Percentiles rank a stretch among this genome's conserved stretches.
phyloP scores from a whole-genome alignment of 2,329 filamentous ascomycete species.

The Phialophora tarda region DNA sequence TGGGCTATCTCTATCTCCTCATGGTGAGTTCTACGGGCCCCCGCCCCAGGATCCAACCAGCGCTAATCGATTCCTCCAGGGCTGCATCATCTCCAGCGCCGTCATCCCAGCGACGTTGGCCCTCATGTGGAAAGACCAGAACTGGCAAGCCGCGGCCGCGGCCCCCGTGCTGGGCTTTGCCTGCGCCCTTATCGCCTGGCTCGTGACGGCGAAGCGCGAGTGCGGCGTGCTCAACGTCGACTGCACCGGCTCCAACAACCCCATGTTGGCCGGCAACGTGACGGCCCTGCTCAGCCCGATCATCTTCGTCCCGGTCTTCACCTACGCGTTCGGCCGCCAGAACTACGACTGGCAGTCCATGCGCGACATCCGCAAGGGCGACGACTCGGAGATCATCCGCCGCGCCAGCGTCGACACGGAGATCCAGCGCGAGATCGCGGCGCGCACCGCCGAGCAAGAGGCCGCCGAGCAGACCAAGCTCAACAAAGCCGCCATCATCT shows the following conservation, averaged over 20 bases:
- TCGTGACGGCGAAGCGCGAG: conserved; percentile 74
- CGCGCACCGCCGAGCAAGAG: conserved; percentile 47
- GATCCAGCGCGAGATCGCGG: conserved; percentile 48
- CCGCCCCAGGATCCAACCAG: not conserved
- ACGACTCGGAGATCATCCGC: conserved; percentile 74
- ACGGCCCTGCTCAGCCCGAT: conserved; percentile 78
- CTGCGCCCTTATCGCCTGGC: conserved; percentile 75
- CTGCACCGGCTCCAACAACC: conserved; percentile 75
- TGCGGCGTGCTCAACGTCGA: conserved; percentile 72
- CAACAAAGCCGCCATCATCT: conserved; percentile 60
- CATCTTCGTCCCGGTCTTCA: conserved; percentile 77
- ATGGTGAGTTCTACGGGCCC: conserved; percentile 59
- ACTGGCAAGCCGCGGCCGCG: conserved; percentile 72
- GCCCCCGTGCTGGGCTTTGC: conserved; percentile 72
- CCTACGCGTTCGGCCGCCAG: conserved; percentile 69
- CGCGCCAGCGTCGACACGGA: conserved; percentile 70
- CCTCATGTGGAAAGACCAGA: conserved; percentile 80
- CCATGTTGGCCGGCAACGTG: conserved; percentile 68
- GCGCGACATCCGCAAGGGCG: conserved; percentile 75
- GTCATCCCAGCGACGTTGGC: conserved; percentile 83
- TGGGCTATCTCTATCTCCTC: conserved; percentile 81
- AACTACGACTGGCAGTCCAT: conserved; percentile 88
- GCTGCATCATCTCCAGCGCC: conserved; percentile 83
- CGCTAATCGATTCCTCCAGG: conserved; percentile 46
- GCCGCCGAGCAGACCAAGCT: conserved; percentile 58